Percentiles rank a stretch among this genome's conserved stretches.
Evolutionary conservation across 257 asterid genomes (phyloP).

Genomic region (Sherardia arvensis): DNA sequence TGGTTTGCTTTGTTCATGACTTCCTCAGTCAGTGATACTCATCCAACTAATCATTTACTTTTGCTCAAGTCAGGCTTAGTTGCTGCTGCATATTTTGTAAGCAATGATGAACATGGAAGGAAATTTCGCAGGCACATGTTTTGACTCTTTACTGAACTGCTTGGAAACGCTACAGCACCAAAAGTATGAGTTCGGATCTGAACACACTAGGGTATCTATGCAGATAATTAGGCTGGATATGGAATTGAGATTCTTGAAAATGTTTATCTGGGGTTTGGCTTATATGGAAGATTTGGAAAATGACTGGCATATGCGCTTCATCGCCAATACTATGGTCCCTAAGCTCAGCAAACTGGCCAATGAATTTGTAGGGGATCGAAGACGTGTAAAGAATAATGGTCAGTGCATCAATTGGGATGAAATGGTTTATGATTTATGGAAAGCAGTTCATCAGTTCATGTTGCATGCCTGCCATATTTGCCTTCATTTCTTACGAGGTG

Average conservation of each 20-base stretch:
- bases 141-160: background rate
- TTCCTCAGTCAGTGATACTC: no score
- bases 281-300: background rate
- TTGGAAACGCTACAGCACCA: background rate
- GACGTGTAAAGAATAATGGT: no score
- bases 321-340: background rate
- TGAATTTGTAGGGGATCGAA: background rate
- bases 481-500: background rate
- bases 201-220: background rate
- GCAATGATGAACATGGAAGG: background rate
- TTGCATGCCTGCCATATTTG: background rate
- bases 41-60: no score
- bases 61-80: no score
- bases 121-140: background rate
- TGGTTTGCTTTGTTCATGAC: no score
- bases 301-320: background rate
- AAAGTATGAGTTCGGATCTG: background rate
- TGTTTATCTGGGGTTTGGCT: background rate
- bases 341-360: background rate
- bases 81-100: no score
- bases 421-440: background rate
- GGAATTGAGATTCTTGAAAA: background rate
- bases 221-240: background rate
- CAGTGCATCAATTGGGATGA: background rate
- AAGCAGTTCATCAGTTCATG: background rate